phyloP scores from a whole-genome alignment of 352 stramenopile genomes.

The Phytophthora rubi region DNA sequence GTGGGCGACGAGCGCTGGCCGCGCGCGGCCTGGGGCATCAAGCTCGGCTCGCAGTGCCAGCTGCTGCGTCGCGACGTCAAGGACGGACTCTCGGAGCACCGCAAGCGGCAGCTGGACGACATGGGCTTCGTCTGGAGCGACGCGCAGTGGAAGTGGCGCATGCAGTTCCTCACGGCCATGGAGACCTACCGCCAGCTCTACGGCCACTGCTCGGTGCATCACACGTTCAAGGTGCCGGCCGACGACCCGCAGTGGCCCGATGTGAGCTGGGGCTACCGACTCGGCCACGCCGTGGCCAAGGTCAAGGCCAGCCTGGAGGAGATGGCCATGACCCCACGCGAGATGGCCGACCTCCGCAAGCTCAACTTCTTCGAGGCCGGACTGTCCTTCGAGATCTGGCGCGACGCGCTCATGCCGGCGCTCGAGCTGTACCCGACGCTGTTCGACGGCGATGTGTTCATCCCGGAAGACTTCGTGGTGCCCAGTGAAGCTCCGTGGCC shows the following conservation, averaged over 20 bases:
- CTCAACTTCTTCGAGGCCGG: conserved; percentile 52
- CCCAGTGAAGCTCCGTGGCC: conserved; percentile 60
- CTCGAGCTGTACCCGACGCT: conserved; percentile 46
- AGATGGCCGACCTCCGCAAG: conserved; percentile 43
- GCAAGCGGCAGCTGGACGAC: conserved; percentile 59
- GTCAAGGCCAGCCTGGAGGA: conserved; percentile 39
- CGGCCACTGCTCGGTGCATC: conserved; percentile 89
- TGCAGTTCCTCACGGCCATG: conserved; percentile 72
- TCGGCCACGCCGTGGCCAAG: conserved; percentile 76
- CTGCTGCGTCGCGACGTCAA: conserved; percentile 69
- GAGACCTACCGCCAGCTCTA: conserved; percentile 79
- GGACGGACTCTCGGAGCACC: conserved; percentile 17
- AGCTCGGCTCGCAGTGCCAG: conserved; percentile 92
- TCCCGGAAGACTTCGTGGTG: conserved; percentile 64
- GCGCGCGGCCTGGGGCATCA: conserved; percentile 86
- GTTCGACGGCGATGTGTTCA: conserved; percentile 32
- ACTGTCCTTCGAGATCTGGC: conserved; percentile 41
- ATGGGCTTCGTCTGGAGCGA: conserved; percentile 79
- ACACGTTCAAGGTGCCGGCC: conserved; percentile 88
- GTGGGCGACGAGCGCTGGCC: conserved; percentile 77
- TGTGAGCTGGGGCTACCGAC: conserved; percentile 75
- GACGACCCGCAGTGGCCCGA: conserved; percentile 79
- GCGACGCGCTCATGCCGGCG: conserved; percentile 43
- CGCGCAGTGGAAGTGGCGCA: conserved; percentile 71
- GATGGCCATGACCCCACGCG: conserved; percentile 30